phyloP scores from a whole-genome alignment of 805 yeast genomes.

The Wickerhamomyces silvicola region DNA sequence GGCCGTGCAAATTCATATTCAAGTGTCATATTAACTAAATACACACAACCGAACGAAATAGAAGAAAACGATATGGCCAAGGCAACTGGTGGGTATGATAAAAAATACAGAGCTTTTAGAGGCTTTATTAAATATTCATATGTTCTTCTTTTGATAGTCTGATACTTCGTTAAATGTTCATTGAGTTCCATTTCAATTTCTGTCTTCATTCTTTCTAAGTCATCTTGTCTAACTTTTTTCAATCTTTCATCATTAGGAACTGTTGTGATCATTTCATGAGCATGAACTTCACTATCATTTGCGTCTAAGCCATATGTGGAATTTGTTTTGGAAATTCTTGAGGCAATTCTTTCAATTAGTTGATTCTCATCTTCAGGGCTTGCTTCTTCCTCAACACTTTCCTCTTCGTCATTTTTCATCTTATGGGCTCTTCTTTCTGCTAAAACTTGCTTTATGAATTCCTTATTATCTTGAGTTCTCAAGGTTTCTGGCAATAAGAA shows the following conservation, averaged over 20 bases:
- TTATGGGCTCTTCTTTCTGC: conserved; percentile 27
- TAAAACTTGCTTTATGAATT: conserved; percentile 41
- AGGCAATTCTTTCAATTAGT: conserved; percentile 14
- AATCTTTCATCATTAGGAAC: conserved; percentile 15
- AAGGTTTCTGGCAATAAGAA: conserved; percentile 74
- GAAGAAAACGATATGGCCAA: conserved; percentile 62
- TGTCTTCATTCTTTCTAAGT: conserved; percentile 18
- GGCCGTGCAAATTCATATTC: conserved; percentile 51
- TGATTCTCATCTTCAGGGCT: conserved; percentile 4
- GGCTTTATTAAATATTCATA: conserved; percentile 54
- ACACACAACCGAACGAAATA: conserved; percentile 63
- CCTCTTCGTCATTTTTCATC: conserved; percentile 3
- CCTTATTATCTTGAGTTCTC: conserved; percentile 45
- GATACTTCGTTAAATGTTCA: conserved; percentile 14
- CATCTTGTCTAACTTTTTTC: conserved; percentile 17
- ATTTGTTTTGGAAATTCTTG: conserved; percentile 16
- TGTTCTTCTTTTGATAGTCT: conserved; percentile 21
- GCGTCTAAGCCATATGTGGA: conserved; percentile 13
- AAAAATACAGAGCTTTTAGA: conserved; percentile 49
- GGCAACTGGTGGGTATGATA: conserved; percentile 69
- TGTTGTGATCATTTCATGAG: conserved; percentile 21
- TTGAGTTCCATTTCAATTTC: conserved; percentile 22
- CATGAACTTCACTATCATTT: conserved; percentile 14
- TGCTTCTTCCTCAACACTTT: conserved; percentile 4
- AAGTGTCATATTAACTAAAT: conserved; percentile 69